Evolutionary conservation across 1,284 basidiomycete genomes (phyloP).

Genomic region (Apiotrichum montevideense): DNA sequence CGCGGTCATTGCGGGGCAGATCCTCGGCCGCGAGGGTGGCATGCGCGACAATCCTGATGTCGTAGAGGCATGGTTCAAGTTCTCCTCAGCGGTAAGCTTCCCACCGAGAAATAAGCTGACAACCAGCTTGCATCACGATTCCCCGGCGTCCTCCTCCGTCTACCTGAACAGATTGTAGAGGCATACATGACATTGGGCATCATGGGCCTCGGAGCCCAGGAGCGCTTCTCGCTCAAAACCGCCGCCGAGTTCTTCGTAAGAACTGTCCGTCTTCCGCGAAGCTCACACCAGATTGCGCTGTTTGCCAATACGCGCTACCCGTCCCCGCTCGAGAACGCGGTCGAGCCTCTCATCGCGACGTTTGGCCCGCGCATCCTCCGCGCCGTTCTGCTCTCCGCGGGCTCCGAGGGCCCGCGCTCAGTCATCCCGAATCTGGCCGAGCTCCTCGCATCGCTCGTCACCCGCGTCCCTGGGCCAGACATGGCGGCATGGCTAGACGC

Average conservation of each 20-base stretch:
- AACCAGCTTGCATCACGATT: constrained; percentile 66
- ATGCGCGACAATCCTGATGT: constrained; percentile 75
- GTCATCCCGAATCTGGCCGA: constrained; percentile 78
- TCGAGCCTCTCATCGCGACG: constrained; percentile 54
- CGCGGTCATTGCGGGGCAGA: constrained; percentile 56
- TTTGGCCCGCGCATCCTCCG: constrained; percentile 62
- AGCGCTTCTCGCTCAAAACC: constrained; percentile 76
- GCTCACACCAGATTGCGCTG: constrained; percentile 31
- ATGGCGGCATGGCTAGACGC: constrained; percentile 64
- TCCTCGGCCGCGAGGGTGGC: constrained; percentile 56
- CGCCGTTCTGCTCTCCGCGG: constrained; percentile 68
- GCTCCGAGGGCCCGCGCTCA: constrained; percentile 70
- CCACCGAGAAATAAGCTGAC: not conserved
- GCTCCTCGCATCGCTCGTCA: constrained; percentile 61
- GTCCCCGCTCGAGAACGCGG: constrained; percentile 35
- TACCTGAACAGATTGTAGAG: constrained; percentile 62
- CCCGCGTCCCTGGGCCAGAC: constrained; percentile 52
- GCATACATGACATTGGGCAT: constrained; percentile 67
- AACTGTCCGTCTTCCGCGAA: constrained; percentile 4
- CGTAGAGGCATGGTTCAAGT: constrained; percentile 78
- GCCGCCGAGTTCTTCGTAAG: constrained; percentile 74
- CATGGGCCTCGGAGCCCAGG: constrained; percentile 65
- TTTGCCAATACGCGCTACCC: constrained; percentile 45
- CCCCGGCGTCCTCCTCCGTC: constrained; percentile 60
- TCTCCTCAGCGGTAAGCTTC: constrained; percentile 48